Conservation (phyloP, 2,329 filamentous ascomycete species). For the Ceratocystis cubensis region DNA sequence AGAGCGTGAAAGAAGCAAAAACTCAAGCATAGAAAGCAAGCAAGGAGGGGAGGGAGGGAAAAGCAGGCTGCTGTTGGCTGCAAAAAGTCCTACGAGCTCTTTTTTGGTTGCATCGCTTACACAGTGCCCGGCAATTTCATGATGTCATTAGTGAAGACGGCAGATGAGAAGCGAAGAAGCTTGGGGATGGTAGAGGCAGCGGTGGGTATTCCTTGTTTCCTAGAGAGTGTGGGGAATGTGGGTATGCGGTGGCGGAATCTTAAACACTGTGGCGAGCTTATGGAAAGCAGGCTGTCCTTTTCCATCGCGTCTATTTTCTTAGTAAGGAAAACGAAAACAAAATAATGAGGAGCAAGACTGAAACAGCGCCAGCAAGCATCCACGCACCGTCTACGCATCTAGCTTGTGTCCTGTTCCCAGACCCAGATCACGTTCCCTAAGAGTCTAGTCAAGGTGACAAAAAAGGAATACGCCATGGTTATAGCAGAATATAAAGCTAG, state of each 20-base stretch:
- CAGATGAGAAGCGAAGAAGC: neutral
- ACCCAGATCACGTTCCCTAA: too few relatives aligned
- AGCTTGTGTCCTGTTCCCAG: too few relatives aligned
- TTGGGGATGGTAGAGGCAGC: neutral
- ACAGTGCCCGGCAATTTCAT: neutral
- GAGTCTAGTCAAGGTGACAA: too few relatives aligned
- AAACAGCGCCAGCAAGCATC: neutral
- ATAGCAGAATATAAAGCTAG: neutral
- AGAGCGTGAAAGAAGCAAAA: neutral
- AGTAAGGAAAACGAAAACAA: neutral
- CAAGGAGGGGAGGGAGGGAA: neutral
- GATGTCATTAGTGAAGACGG: neutral
- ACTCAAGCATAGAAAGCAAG: neutral
- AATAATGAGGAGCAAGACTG: neutral
- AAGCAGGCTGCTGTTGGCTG: neutral
- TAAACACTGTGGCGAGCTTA: neutral
- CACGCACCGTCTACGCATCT: too few relatives aligned
- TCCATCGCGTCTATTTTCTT: neutral
- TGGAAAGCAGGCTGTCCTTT: neutral
- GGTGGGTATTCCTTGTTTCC: too few relatives aligned
- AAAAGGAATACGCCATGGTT: too few relatives aligned
- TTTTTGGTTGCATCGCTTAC: slow-evolving; percentile 1
- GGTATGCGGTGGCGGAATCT: neutral
- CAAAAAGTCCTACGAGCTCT: neutral
- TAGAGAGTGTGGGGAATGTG: too few relatives aligned